Conservation (phyloP, 1,284 basidiomycete species). For the Mycosarcoma mackinlayi region DNA sequence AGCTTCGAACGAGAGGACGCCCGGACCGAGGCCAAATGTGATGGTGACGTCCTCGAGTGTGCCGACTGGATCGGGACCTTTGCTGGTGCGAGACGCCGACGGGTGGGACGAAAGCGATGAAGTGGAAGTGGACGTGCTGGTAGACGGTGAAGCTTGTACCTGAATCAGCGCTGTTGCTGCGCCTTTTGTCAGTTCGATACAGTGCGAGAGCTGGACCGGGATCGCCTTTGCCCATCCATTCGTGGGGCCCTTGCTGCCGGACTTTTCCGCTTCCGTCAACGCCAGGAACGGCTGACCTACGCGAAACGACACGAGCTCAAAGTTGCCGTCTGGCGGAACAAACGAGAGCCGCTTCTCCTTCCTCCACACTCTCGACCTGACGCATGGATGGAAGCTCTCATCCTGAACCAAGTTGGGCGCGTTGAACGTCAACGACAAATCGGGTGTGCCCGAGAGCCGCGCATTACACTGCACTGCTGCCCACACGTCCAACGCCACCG, state of each 20-base stretch:
- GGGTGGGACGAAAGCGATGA: conserved; percentile 8
- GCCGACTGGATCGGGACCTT: conserved; percentile 13
- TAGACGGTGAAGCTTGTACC: conserved; percentile 16
- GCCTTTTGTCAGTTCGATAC: conserved; percentile 29
- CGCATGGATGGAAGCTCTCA: conserved; percentile 88
- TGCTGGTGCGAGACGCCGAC: background rate
- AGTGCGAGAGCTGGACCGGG: conserved; percentile 16
- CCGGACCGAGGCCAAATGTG: conserved; percentile 51
- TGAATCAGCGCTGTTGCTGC: conserved; percentile 24
- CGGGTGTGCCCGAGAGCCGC: conserved; percentile 68
- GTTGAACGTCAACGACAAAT: conserved; percentile 49
- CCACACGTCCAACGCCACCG: conserved; percentile 50
- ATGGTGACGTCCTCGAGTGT: conserved; percentile 51
- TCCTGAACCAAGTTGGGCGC: conserved; percentile 77
- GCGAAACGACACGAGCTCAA: conserved; percentile 50
- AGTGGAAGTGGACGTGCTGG: conserved; percentile 4
- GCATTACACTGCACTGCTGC: conserved; percentile 53
- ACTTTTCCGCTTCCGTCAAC: background rate
- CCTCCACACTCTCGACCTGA: conserved; percentile 80
- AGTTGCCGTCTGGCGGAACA: conserved; percentile 60
- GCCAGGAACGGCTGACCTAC: conserved; percentile 68
- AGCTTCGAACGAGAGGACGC: conserved; percentile 54
- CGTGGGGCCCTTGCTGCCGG: conserved; percentile 11
- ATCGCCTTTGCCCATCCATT: conserved; percentile 35
- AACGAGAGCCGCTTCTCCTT: conserved; percentile 50